phyloP scores from a whole-genome alignment of 192 early-diverging fungal species.

The Diversispora eburnea region DNA sequence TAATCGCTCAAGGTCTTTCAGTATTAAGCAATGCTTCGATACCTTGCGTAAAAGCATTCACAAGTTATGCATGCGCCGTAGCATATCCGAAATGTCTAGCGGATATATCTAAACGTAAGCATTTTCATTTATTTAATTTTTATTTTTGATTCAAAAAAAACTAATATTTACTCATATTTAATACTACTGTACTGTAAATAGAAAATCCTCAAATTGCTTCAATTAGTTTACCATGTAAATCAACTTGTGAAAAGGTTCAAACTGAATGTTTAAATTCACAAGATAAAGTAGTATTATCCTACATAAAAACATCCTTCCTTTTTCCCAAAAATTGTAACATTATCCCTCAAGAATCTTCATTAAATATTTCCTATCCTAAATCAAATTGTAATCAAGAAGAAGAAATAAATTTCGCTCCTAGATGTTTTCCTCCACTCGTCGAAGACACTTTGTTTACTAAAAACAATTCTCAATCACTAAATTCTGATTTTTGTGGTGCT shows the following conservation, averaged over 20 bases:
- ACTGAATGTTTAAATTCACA: background rate
- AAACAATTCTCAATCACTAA: background rate
- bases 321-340: background rate
- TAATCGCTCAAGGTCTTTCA: constrained; percentile 7
- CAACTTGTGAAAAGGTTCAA: constrained; percentile 1
- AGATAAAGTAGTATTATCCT: background rate
- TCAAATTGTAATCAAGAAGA: background rate
- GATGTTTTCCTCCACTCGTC: background rate
- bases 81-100: background rate
- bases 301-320: background rate
- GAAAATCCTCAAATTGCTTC: no score
- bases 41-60: background rate
- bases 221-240: background rate
- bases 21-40: background rate
- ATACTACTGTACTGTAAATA: background rate
- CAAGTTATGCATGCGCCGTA: constrained; percentile 7
- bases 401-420: background rate
- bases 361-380: background rate
- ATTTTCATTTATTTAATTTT: background rate
- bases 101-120: background rate
- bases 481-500: constrained; percentile 31
- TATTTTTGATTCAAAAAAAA: background rate
- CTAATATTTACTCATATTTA: background rate
- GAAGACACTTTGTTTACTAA: background rate
- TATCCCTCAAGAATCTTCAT: background rate